Evolutionary conservation across 176 grass and related monocot species (phyloP).

Genomic region (Echinochloa phyllopogon): DNA sequence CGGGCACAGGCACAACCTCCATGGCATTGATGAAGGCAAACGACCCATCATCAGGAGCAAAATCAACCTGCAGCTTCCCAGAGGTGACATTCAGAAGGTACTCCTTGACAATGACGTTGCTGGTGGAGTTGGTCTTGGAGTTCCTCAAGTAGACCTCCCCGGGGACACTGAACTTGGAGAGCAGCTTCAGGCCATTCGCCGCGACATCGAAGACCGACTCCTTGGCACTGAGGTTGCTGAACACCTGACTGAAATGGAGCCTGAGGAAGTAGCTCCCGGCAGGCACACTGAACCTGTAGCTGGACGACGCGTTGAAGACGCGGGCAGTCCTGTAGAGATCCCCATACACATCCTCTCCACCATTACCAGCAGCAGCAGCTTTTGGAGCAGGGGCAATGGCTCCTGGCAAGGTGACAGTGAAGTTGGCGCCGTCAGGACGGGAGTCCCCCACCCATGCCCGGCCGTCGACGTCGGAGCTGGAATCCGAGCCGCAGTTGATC

Average conservation of each 20-base stretch:
- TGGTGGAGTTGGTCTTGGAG: slow-evolving; percentile 57
- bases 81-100: slow-evolving; percentile 75
- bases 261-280: slow-evolving; percentile 78
- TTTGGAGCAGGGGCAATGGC: slow-evolving; percentile 39
- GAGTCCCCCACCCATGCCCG: slow-evolving; percentile 74
- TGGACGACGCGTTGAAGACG: slow-evolving; percentile 65
- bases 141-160: slow-evolving; percentile 59
- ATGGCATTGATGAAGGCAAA: slow-evolving; percentile 89
- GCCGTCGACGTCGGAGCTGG: slow-evolving; percentile 39
- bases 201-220: slow-evolving; percentile 69
- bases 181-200: slow-evolving; percentile 72
- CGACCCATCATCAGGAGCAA: slow-evolving; percentile 53
- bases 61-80: slow-evolving; percentile 59
- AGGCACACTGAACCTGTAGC: slow-evolving; percentile 59
- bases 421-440: slow-evolving; percentile 39
- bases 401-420: slow-evolving; percentile 67
- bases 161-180: slow-evolving; percentile 69
- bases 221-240: slow-evolving; percentile 46
- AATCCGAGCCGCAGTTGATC: slow-evolving; percentile 72
- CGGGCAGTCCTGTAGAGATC: slow-evolving; percentile 74
- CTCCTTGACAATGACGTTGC: slow-evolving; percentile 71
- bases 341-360: slow-evolving; percentile 36
- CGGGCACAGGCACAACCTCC: slow-evolving; percentile 63
- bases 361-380: too few species aligned
- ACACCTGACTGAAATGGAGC: slow-evolving; percentile 80